Conservation (phyloP, 2,329 filamentous ascomycete species). For the Venturia effusa region DNA sequence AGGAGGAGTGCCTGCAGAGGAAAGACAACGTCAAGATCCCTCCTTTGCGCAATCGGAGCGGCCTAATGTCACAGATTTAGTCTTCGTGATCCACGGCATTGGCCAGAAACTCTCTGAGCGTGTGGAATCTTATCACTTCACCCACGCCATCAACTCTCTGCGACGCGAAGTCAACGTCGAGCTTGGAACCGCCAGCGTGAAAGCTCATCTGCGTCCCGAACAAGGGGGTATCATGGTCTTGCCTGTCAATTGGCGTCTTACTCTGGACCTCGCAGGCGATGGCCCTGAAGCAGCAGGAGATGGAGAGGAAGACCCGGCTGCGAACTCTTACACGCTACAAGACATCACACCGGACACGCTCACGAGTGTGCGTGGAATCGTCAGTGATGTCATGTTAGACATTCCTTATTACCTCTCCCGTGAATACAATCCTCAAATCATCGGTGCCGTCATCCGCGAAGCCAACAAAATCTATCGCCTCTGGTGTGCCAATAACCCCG, state of each 20-base stretch:
- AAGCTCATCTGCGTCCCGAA: conserved; percentile 60
- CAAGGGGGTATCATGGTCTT: conserved; percentile 88
- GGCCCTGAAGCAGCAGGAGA: conserved; percentile 34
- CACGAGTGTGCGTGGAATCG: conserved; percentile 79
- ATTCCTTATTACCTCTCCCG: conserved; percentile 97
- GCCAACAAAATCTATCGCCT: conserved; percentile 92
- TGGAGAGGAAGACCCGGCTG: conserved; percentile 44
- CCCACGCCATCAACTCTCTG: conserved; percentile 87
- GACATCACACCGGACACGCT: conserved; percentile 90
- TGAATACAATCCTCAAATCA: conserved; percentile 84
- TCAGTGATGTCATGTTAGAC: conserved; percentile 96
- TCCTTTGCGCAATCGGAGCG: conserved; percentile 53
- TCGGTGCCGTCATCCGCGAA: conserved; percentile 74
- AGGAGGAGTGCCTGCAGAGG: conserved; percentile 29
- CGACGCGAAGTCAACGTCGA: conserved; percentile 79
- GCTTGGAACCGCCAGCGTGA: conserved; percentile 62
- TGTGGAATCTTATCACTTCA: conserved; percentile 95
- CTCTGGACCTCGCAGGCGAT: conserved; percentile 76
- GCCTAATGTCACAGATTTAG: conserved; percentile 70
- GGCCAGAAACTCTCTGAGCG: conserved; percentile 92
- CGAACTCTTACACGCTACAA: conserved; percentile 58
- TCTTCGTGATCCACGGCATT: conserved; percentile 89
- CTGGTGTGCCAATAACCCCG: conserved; percentile 90
- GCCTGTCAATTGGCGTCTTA: conserved; percentile 88
- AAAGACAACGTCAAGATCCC: conserved; percentile 37